phyloP scores from a whole-genome alignment of 2,329 filamentous ascomycete genomes.

The Coleophoma crateriformis region DNA sequence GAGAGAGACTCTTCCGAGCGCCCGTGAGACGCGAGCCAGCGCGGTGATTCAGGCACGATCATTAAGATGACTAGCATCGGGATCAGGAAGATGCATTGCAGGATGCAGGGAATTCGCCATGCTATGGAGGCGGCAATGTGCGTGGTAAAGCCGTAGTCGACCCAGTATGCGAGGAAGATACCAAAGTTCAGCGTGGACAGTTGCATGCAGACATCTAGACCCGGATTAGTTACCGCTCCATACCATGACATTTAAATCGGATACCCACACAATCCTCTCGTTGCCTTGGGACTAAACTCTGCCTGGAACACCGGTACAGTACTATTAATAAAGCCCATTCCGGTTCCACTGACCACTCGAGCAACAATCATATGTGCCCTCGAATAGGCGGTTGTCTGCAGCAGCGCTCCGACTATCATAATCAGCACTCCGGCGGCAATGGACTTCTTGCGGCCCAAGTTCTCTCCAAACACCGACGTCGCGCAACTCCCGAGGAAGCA shows the following conservation, averaged over 20 bases:
- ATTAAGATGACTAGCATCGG: slow-evolving; percentile 49
- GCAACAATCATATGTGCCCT: slow-evolving; percentile 48
- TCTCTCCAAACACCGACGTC: slow-evolving; percentile 42
- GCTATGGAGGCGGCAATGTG: slow-evolving; percentile 38
- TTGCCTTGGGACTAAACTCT: slow-evolving; percentile 35
- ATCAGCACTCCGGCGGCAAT: slow-evolving; percentile 50
- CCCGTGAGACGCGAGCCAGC: slow-evolving; percentile 36
- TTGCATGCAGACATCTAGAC: slow-evolving; percentile 37
- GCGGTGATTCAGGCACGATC: slow-evolving; percentile 43
- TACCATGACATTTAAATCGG: no score
- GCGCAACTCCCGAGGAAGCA: slow-evolving; percentile 45
- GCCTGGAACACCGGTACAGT: slow-evolving; percentile 51
- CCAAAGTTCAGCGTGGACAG: slow-evolving; percentile 45
- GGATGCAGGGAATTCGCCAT: slow-evolving; percentile 56
- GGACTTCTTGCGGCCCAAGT: slow-evolving; percentile 48
- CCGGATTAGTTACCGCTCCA: no score
- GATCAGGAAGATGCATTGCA: slow-evolving; percentile 51
- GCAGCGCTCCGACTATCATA: slow-evolving; percentile 48
- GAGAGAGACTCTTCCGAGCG: slow-evolving; percentile 33
- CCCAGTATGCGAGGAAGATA: slow-evolving; percentile 55
- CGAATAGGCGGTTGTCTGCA: slow-evolving; percentile 33
- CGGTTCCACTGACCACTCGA: slow-evolving; percentile 40
- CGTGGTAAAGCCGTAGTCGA: slow-evolving; percentile 51
- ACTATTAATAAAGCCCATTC: slow-evolving; percentile 37
- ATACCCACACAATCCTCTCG: slow-evolving; percentile 24